These are phyloP conservation scores for Oxytropis ochrocephala DNA, from an alignment of 306 rosid species.

Conservation along the genomic window DNA sequence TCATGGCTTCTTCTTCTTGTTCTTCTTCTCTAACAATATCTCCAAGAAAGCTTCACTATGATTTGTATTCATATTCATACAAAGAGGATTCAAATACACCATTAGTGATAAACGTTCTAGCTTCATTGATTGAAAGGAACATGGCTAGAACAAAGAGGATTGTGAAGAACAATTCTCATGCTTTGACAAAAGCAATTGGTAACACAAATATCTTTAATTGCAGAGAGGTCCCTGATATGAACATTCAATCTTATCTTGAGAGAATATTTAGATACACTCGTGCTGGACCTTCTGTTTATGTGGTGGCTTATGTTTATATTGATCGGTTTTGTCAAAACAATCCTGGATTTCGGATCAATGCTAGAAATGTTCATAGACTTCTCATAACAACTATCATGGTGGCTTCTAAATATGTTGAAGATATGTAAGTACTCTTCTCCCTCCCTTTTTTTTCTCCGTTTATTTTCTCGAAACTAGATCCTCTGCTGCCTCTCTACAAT, in stretches of 20 bases:
- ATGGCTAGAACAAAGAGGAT: slow-evolving; percentile 77
- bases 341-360: slow-evolving; percentile 54
- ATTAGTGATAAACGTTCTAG: slow-evolving; percentile 62
- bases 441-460: not conserved
- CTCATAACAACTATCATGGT: slow-evolving; percentile 89
- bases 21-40: slow-evolving; percentile 48
- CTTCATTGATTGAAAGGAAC: slow-evolving; percentile 77
- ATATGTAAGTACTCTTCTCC: slow-evolving; percentile 54
- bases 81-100: slow-evolving; percentile 61
- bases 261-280: slow-evolving; percentile 81
- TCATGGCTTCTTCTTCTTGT: slow-evolving; percentile 29
- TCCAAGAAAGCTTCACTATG: slow-evolving; percentile 74
- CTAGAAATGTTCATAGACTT: slow-evolving; percentile 75
- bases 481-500: too few species aligned
- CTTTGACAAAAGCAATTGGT: slow-evolving; percentile 28
- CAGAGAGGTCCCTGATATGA: slow-evolving; percentile 77
- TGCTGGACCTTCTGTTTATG: slow-evolving; percentile 83
- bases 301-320: slow-evolving; percentile 85
- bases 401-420: slow-evolving; percentile 90
- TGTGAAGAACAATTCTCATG: slow-evolving; percentile 41
- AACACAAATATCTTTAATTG: slow-evolving; percentile 50
- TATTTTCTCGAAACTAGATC: too few species aligned
- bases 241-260: slow-evolving; percentile 64
- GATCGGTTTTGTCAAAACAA: slow-evolving; percentile 79
- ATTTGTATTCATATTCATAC: slow-evolving; percentile 68